Evolutionary conservation across 2,329 filamentous ascomycete genomes (phyloP), one percentile per base, ranked within the genome.

Genomic region (Dactylella cylindrospora): DNA sequence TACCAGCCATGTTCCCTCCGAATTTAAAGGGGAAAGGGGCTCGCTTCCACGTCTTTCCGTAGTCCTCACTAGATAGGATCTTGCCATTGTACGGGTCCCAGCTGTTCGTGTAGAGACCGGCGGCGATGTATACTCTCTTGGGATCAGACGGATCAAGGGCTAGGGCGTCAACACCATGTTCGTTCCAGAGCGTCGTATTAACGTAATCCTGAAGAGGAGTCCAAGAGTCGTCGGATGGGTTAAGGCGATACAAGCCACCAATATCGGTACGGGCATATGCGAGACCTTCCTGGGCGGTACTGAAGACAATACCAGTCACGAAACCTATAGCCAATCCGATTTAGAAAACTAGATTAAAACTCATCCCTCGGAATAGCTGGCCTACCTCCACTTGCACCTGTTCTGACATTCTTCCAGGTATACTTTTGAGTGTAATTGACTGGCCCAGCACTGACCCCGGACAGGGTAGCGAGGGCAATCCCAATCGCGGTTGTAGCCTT

Each of bases 1-100:
- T 76, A 1, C 80, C 80, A 3, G 80, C 80, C 79, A 82, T 82
- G 67, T 83, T 83, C 0, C 80, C 80, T 3, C 80, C 80, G 36
- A 81, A 78, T 68, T 83, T 83, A 73, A 83, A 83, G 1, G 78
- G 74, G 0, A 83, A 73, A 5, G 72, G 71, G 0, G 77, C 75
- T 15, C 74, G 72, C 1, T 71, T 67, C 77, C 79, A 83, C 0
- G 79, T 81, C 2, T 70, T 71, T 0, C 80, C 80, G 65, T 76
- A 73, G 65, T 83, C 79, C 5, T 74, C 76, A 3, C 78, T 81
- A 15, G 76, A 75, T 20, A 80, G 74, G 28, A 83, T 80, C 6
- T 77, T 73, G 4, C 79, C 80, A 2, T 76, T 74, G 49, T 77
- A 79, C 0, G 80, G 79, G 54, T 83, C 80, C 79, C 79, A 82